Conservation (phyloP, 2,329 filamentous ascomycete genomes). For the Neoscytalidium dimidiatum region DNA sequence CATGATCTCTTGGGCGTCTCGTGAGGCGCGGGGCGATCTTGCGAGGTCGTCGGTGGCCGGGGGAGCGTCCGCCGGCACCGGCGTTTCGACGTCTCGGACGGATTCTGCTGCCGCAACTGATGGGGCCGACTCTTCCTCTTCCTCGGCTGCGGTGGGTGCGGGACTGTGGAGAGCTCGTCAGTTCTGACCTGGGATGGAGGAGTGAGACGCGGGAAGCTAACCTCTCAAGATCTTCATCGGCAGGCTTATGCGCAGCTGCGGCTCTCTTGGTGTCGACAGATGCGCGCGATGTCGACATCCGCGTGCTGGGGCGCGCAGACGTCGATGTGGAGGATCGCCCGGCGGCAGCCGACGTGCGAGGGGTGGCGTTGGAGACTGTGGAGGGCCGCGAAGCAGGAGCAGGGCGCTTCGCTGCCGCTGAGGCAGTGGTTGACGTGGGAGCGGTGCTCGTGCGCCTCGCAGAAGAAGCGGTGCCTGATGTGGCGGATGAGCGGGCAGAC, state of each 20-base stretch:
- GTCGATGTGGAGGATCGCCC: neutral
- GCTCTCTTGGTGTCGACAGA: constrained; percentile 8
- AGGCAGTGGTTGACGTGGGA: neutral
- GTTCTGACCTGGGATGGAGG: neutral
- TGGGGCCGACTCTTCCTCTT: constrained; percentile 4
- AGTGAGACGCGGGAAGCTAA: neutral
- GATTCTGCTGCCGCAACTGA: neutral
- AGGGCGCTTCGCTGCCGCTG: constrained; percentile 7
- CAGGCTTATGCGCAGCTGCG: neutral
- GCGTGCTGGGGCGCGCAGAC: constrained; percentile 14
- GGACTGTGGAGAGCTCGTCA: neutral
- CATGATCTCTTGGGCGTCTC: constrained; percentile 18
- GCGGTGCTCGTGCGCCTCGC: neutral
- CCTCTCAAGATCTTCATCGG: constrained; percentile 9
- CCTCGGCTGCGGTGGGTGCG: neutral
- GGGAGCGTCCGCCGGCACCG: constrained; percentile 1
- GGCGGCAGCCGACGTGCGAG: neutral
- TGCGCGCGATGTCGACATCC: neutral
- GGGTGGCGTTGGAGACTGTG: neutral
- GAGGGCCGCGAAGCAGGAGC: neutral
- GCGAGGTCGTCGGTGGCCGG: neutral
- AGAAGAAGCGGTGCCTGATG: neutral
- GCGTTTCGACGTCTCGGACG: constrained; percentile 1
- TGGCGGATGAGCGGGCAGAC: constrained; percentile 3
- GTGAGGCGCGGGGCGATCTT: constrained; percentile 16